Base-by-base conservation (phyloP, 2,329 filamentous ascomycete species). In the Coniochaeta sp. region DNA sequence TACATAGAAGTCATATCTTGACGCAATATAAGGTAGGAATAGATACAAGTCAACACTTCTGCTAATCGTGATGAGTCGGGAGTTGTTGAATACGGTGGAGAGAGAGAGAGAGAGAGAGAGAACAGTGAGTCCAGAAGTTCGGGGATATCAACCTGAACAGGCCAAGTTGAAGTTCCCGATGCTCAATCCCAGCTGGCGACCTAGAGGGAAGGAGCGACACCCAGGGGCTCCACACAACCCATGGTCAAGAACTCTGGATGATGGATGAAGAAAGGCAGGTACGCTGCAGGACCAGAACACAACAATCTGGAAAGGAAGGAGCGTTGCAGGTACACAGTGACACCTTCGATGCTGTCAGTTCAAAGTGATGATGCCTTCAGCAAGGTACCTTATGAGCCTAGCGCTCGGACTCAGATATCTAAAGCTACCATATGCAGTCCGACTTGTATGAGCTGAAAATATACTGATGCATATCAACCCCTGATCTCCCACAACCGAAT, bases 401-500 rank as follows among this genome's bases (percentile, higher is more conserved):
- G n/a, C n/a, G n/a, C n/a, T n/a, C n/a, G n/a, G n/a, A n/a, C n/a
- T 42, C 8, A 22, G 42, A 17, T 47, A 47, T 4, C 24, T 22
- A 24, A 28, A 52, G 22, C n/a, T 14, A n/a, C n/a, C n/a, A n/a
- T n/a, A 28, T 14, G 4, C 2, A n/a, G 24, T 52, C 47, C 7
- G 36, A 30, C 17, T 56, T 30, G 26, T 22, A 47, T 36, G 19
- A 24, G 44, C 28, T 17, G 5, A 10, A 19, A n/a, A 6, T 54
- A 26, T 58, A 19, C 17, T 16, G 5, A 19, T 28, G 5, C 30
- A 58, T 12, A 56, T 58, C 74, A 82, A 91, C 77, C 82, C 70
- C 88, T 79, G 65, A 96, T 91, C 77, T 97, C 92, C 92, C 93
- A 99, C 71, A 97, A 73, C 63, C 90, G 83, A 63, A 98, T 89